phyloP scores from a whole-genome alignment of 2,329 filamentous ascomycete genomes.

The Cladophialophora carrionii region DNA sequence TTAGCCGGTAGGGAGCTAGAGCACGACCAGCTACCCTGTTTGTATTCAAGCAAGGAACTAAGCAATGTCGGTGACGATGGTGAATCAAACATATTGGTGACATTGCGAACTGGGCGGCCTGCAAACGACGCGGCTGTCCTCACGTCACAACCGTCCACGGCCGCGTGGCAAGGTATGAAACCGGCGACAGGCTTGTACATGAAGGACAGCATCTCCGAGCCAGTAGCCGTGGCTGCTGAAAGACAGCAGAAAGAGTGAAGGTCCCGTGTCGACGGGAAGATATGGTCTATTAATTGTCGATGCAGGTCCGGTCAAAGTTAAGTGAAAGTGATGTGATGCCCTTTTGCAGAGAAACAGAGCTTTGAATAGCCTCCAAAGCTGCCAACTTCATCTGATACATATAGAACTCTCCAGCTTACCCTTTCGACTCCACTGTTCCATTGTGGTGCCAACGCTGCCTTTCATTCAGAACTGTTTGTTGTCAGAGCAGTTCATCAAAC shows the following conservation, averaged over 20 bases:
- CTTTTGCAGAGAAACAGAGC: not conserved
- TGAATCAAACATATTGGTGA: not conserved
- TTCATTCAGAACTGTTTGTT: not conserved
- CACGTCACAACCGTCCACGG: not conserved
- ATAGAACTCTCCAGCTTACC: not conserved
- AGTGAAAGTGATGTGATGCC: not conserved
- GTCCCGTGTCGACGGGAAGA: not conserved
- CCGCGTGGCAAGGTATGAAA: not conserved
- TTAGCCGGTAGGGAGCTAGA: not conserved
- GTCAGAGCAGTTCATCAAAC: not conserved
- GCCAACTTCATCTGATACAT: not conserved
- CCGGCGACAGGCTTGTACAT: not conserved
- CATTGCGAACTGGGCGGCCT: not conserved
- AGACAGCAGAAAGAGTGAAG: not conserved
- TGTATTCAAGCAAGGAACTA: not conserved
- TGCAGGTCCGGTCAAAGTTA: not conserved
- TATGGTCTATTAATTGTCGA: not conserved
- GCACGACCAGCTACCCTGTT: not conserved
- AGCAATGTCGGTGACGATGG: not conserved
- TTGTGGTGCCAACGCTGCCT: not conserved
- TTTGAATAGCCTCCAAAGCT: not conserved
- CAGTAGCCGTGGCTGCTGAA: not conserved
- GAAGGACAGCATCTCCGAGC: not conserved
- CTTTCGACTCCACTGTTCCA: not conserved
- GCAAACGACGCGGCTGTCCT: not conserved